phyloP scores from a whole-genome alignment of 192 early-diverging fungal genomes.

The Coemansia sp. region DNA sequence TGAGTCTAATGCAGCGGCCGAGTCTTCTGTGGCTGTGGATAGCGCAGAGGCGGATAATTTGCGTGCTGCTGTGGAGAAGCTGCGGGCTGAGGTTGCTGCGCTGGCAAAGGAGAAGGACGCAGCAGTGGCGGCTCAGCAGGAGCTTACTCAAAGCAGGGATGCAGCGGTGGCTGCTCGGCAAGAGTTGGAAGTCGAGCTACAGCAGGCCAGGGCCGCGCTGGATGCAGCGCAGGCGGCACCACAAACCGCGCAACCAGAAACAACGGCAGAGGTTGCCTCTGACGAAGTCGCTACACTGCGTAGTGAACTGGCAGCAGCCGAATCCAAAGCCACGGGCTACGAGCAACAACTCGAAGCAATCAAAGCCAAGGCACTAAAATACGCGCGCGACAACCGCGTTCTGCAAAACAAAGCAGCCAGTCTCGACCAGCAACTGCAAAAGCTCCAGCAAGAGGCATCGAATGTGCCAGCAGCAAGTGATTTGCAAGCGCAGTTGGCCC shows the following conservation, averaged over 20 bases:
- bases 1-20: slow-evolving; percentile 5
- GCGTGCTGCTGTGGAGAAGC: slow-evolving; percentile 8
- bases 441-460: background rate
- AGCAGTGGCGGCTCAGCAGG: slow-evolving; percentile 35
- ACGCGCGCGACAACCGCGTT: slow-evolving; percentile 42
- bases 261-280: background rate
- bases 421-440: slow-evolving; percentile 32
- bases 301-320: slow-evolving; percentile 43
- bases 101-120: slow-evolving; percentile 46
- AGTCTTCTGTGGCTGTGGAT: background rate
- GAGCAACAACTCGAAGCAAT: slow-evolving; percentile 44
- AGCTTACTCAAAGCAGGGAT: slow-evolving; percentile 32
- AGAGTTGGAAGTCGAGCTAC: slow-evolving; percentile 23
- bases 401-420: slow-evolving; percentile 30
- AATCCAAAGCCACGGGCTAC: slow-evolving; percentile 35
- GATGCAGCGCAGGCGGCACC: slow-evolving; percentile 9
- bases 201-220: slow-evolving; percentile 10
- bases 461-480: slow-evolving; percentile 6
- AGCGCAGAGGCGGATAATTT: background rate
- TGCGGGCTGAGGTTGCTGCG: slow-evolving; percentile 22
- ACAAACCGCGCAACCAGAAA: background rate
- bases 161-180: slow-evolving; percentile 36
- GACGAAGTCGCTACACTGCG: slow-evolving; percentile 52
- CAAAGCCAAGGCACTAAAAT: slow-evolving; percentile 38
- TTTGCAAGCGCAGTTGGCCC: slow-evolving; percentile 37